Evolutionary conservation across 208 protist species (phyloP).

Genomic region (Trypanosomatidae sp.): DNA sequence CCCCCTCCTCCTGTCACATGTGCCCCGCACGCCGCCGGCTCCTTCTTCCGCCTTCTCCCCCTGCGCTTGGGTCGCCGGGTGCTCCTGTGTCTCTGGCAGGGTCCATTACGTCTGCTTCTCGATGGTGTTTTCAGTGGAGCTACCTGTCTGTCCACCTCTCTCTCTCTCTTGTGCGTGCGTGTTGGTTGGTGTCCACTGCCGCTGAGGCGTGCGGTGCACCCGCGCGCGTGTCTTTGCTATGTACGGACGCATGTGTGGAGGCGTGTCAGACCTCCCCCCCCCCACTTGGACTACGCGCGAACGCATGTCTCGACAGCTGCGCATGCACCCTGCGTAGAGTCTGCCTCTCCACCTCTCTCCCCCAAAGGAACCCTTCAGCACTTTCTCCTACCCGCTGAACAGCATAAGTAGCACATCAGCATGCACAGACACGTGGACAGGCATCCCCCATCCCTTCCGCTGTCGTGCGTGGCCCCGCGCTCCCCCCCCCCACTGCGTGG

Average conservation of each 20-base stretch:
- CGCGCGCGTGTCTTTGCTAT: neutral
- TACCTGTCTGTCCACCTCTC: too few relatives aligned
- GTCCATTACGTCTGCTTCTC: too few relatives aligned
- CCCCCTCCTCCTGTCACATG: too few relatives aligned
- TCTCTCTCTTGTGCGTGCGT: neutral
- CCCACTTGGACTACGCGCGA: neutral
- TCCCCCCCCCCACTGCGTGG: neutral
- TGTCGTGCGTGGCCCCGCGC: neutral
- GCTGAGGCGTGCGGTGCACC: neutral
- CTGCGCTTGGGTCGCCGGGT: too few relatives aligned
- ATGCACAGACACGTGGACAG: neutral
- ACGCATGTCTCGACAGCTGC: neutral
- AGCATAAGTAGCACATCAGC: neutral
- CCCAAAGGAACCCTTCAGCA: neutral
- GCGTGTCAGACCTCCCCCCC: neutral
- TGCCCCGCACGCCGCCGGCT: too few relatives aligned
- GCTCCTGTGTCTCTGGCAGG: too few relatives aligned
- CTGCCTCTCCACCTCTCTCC: neutral
- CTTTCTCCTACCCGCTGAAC: neutral
- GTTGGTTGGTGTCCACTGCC: neutral
- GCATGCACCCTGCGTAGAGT: neutral
- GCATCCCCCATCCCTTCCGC: neutral
- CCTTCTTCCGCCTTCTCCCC: too few relatives aligned
- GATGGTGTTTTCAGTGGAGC: too few relatives aligned
- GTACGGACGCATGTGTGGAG: neutral